These are phyloP conservation scores for Hygrophoropsis aurantiaca DNA, from an alignment of 768 basidiomycete genomes.

Conservation along the genomic window DNA sequence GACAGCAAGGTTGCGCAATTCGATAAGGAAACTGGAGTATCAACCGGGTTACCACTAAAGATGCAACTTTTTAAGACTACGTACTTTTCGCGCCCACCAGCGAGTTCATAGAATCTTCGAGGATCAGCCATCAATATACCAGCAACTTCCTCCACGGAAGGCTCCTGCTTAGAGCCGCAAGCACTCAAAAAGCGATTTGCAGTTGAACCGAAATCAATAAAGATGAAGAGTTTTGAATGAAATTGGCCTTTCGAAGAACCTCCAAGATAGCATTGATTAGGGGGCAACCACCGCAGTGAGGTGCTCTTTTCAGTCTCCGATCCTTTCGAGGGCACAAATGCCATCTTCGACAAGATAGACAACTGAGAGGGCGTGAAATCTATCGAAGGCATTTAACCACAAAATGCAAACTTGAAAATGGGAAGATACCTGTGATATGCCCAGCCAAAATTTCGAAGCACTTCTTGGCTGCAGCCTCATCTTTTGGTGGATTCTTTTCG, in stretches of 20 bases:
- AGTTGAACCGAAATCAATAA: conserved; percentile 81
- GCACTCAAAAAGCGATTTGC: conserved; percentile 85
- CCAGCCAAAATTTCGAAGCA: conserved; percentile 72
- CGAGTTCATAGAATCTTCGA: conserved; percentile 64
- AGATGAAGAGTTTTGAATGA: conserved; percentile 81
- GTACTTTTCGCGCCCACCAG: conserved; percentile 70
- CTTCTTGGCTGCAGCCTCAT: conserved; percentile 50
- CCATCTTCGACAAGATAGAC: conserved; percentile 49
- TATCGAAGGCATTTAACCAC: too few species aligned
- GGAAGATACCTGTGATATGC: conserved; percentile 54
- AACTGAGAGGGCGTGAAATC: conserved; percentile 63
- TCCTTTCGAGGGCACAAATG: conserved; percentile 65
- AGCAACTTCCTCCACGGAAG: conserved; percentile 81
- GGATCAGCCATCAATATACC: conserved; percentile 70
- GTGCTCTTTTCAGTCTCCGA: conserved; percentile 25
- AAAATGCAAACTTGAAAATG: too few species aligned
- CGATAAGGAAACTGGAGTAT: conserved; percentile 64
- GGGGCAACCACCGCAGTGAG: conserved; percentile 49
- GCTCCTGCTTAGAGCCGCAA: conserved; percentile 86
- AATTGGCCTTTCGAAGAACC: conserved; percentile 53
- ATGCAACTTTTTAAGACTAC: conserved; percentile 15
- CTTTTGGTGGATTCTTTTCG: conserved; percentile 56
- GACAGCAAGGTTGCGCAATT: conserved; percentile 84
- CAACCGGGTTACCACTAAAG: background rate
- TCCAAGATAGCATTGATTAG: conserved; percentile 70